These are phyloP conservation scores for Rhododendron ferrugineum DNA, from an alignment of 148 eudicot species.

Conservation along the genomic window DNA sequence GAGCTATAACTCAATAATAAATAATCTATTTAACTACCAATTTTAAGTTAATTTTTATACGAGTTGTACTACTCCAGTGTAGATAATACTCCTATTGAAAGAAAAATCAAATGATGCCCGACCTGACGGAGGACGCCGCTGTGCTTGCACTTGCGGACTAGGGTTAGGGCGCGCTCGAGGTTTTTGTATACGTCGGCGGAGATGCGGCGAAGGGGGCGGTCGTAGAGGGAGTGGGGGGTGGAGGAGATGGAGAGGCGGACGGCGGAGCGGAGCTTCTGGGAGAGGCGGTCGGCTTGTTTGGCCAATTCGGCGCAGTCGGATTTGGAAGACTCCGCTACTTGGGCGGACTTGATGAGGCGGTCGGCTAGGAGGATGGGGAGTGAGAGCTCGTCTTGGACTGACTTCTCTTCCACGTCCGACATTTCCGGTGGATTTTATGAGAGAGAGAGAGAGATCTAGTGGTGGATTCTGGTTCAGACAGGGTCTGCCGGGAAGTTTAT, in stretches of 20 bases:
- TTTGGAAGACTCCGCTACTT: constrained; percentile 56
- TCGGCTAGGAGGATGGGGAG: constrained; percentile 52
- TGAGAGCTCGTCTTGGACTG: constrained; percentile 54
- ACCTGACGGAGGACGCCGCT: constrained; percentile 46
- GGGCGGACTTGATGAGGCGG: constrained; percentile 47
- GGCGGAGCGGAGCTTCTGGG: constrained; percentile 53
- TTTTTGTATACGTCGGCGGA: constrained; percentile 41
- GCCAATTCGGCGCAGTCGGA: constrained; percentile 55
- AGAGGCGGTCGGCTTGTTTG: constrained; percentile 44
- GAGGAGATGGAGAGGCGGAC: constrained; percentile 40
- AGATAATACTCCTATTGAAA: no score
- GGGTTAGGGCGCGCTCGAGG: constrained; percentile 52
- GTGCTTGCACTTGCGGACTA: constrained; percentile 55
- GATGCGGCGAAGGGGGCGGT: constrained; percentile 70
- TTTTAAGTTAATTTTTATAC: no score
- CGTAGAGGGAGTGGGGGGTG: constrained; percentile 45
- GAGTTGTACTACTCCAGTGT: no score
- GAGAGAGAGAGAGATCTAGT: not conserved
- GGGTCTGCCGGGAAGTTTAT: not conserved
- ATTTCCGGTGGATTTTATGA: not conserved
- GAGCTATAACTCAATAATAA: no score
- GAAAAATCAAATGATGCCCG: no score
- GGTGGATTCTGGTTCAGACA: not conserved
- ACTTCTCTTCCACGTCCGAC: constrained; percentile 27
- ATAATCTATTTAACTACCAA: no score